These are phyloP conservation scores for Paraurostyla sp. DNA, from an alignment of 73 alveolate species.

Conservation along the genomic window DNA sequence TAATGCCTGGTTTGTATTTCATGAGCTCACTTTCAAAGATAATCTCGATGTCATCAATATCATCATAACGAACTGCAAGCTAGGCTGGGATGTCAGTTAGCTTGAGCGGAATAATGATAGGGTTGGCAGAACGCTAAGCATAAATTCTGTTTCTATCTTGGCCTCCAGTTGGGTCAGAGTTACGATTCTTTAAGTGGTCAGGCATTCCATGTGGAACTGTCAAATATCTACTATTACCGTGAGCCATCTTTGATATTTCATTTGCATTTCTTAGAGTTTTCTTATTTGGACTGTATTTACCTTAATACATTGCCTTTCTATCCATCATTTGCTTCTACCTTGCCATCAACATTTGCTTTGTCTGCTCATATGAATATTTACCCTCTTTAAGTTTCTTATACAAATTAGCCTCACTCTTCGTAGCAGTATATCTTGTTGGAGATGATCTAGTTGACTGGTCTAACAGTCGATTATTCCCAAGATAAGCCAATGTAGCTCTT, in stretches of 20 bases:
- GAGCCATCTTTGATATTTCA: neutral
- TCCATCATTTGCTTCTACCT: neutral
- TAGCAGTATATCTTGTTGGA: neutral
- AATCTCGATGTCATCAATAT: conserved; percentile 17
- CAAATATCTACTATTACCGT: neutral
- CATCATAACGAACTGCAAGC: conserved; percentile 2
- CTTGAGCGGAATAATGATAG: neutral
- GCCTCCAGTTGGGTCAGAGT: neutral
- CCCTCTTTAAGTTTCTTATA: conserved; percentile 27
- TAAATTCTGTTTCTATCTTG: conserved; percentile 24
- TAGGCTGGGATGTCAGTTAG: conserved; percentile 31
- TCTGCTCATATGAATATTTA: conserved; percentile 17
- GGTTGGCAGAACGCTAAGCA: conserved; percentile 25
- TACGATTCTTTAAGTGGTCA: conserved; percentile 11
- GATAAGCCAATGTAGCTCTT: neutral
- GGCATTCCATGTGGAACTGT: conserved; percentile 41
- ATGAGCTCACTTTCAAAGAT: conserved; percentile 64
- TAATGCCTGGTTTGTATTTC: conserved; percentile 73
- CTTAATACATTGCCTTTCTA: neutral
- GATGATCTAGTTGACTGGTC: neutral
- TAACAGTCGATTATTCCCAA: neutral
- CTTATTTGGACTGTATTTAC: neutral
- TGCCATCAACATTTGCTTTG: conserved; percentile 28
- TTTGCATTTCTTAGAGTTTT: neutral
- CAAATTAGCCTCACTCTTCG: neutral